These are phyloP conservation scores for Conidiobolus incongruus DNA, from an alignment of 371 early-diverging fungal genomes.

Conservation along the genomic window DNA sequence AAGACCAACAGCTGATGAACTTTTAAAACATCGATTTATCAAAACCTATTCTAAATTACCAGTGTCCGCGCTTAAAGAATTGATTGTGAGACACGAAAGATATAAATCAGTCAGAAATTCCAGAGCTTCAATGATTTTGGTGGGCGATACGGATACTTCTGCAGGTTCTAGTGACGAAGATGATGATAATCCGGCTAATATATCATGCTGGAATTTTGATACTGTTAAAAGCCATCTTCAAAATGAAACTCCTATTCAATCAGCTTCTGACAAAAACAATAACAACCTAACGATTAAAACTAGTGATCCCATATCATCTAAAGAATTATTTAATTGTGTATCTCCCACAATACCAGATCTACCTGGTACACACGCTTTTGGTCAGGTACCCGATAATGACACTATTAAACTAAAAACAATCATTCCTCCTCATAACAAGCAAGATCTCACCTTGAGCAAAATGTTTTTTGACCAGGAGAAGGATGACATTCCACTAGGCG, in stretches of 20 bases:
- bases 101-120: constrained; percentile 12
- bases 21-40: constrained; percentile 18
- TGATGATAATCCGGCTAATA: neutral
- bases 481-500: neutral
- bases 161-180: neutral
- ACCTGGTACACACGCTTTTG: neutral
- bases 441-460: neutral
- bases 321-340: neutral
- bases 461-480: neutral
- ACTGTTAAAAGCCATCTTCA: neutral
- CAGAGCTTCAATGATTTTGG: neutral
- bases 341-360: neutral
- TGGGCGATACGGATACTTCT: neutral
- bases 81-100: constrained; percentile 16
- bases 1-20: constrained; percentile 10
- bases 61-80: constrained; percentile 12
- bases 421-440: neutral
- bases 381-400: neutral
- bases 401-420: neutral
- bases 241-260: neutral
- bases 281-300: neutral
- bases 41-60: constrained; percentile 14
- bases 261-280: neutral
- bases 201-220: constrained; percentile 3
- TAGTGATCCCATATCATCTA: neutral